These are phyloP conservation scores for Dovyalis caffra DNA, from an alignment of 345 rosid species.

Conservation along the genomic window DNA sequence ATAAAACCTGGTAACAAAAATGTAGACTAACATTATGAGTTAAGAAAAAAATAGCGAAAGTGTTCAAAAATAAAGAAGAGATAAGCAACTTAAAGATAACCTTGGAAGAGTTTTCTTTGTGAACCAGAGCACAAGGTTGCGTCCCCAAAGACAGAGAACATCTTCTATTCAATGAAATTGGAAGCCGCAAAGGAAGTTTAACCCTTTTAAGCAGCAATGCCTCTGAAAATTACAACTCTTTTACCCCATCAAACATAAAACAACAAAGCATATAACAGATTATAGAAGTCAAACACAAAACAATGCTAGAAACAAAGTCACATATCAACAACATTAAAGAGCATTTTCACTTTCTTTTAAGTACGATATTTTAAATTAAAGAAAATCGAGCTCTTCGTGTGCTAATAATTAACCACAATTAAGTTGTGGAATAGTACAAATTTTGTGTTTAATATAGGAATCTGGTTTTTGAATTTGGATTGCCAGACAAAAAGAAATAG, in stretches of 20 bases:
- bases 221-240: slow-evolving; percentile 30
- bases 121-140: slow-evolving; percentile 4
- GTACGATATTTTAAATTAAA: not conserved
- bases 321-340: not conserved
- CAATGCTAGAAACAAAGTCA: too few species aligned
- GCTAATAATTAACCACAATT: not conserved
- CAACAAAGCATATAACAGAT: too few species aligned
- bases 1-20: slow-evolving; percentile 39
- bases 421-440: not conserved
- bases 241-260: not conserved
- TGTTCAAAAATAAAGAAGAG: not conserved
- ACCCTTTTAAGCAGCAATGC: slow-evolving; percentile 29
- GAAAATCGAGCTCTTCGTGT: too few species aligned
- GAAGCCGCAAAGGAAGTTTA: slow-evolving; percentile 30
- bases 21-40: not conserved
- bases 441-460: not conserved
- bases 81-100: slow-evolving; percentile 19
- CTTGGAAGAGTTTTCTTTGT: slow-evolving; percentile 19
- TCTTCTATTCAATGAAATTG: slow-evolving; percentile 33
- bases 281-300: not conserved
- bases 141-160: slow-evolving; percentile 13
- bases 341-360: not conserved
- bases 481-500: too few species aligned
- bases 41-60: not conserved
- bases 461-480: not conserved